phyloP scores from a whole-genome alignment of 768 basidiomycete species.

The Podaxis sp. region DNA sequence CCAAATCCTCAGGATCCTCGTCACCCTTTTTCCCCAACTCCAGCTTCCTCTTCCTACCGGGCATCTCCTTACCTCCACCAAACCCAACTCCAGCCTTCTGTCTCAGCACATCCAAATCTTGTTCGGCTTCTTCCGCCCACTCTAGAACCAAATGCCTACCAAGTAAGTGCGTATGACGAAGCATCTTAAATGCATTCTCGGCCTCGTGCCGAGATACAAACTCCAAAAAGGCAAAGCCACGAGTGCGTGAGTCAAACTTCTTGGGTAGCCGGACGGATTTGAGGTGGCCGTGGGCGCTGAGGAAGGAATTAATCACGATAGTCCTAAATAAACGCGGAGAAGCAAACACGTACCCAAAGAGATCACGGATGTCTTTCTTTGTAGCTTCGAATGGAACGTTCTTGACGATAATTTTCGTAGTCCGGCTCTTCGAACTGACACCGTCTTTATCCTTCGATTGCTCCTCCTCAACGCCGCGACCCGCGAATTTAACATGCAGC shows the following conservation, averaged over 20 bases:
- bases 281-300: slow-evolving; percentile 86
- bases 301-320: neutral
- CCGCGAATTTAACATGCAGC: slow-evolving; percentile 81
- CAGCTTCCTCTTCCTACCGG: slow-evolving; percentile 73
- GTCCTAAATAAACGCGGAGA: neutral
- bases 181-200: slow-evolving; percentile 78
- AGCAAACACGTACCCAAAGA: slow-evolving; percentile 69
- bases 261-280: slow-evolving; percentile 93
- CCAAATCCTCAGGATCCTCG: slow-evolving; percentile 29
- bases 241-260: slow-evolving; percentile 82
- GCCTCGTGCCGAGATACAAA: slow-evolving; percentile 89
- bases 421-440: slow-evolving; percentile 49
- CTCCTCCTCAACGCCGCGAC: slow-evolving; percentile 70
- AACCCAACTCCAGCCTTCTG: slow-evolving; percentile 79
- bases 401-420: slow-evolving; percentile 97
- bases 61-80: slow-evolving; percentile 63
- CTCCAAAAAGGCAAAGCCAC: slow-evolving; percentile 97
- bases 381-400: slow-evolving; percentile 97
- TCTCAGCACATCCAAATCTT: slow-evolving; percentile 71
- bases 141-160: slow-evolving; percentile 93
- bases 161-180: slow-evolving; percentile 92
- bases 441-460: slow-evolving; percentile 29
- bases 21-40: slow-evolving; percentile 41
- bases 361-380: slow-evolving; percentile 84
- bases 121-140: slow-evolving; percentile 85